These are phyloP conservation scores for Termitomyces sp. DNA, from an alignment of 1,284 basidiomycete species.

Conservation along the genomic window DNA sequence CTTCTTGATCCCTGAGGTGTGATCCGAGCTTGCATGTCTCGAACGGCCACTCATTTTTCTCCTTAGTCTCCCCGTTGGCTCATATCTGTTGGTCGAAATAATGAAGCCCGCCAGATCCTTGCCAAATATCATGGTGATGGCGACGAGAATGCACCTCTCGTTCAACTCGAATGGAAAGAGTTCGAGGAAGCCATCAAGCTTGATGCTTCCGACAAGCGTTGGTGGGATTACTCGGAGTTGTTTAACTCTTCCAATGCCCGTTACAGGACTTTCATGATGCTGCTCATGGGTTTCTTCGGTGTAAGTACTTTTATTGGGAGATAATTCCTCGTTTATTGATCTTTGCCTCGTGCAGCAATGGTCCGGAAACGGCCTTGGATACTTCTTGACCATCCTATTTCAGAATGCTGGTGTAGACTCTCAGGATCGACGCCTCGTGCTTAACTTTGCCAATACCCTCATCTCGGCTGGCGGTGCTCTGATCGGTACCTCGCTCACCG, in stretches of 20 bases:
- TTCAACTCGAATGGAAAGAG: constrained; percentile 52
- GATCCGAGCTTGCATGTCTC: background rate
- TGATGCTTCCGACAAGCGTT: constrained; percentile 57
- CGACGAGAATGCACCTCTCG: constrained; percentile 41
- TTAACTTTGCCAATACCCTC: constrained; percentile 52
- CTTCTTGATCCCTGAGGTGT: constrained; percentile 44
- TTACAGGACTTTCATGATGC: constrained; percentile 43
- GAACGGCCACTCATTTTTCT: background rate
- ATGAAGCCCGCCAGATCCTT: constrained; percentile 43
- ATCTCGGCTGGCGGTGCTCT: constrained; percentile 48
- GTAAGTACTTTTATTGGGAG: constrained; percentile 12
- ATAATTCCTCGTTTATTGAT: background rate
- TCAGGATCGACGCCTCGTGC: constrained; percentile 42
- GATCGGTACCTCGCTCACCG: constrained; percentile 41
- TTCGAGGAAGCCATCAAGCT: constrained; percentile 47
- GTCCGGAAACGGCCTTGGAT: constrained; percentile 42
- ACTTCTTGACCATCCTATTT: constrained; percentile 40
- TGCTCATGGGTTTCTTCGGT: constrained; percentile 49
- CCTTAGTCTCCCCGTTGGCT: constrained; percentile 51
- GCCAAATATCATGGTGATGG: constrained; percentile 51
- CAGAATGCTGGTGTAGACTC: constrained; percentile 33
- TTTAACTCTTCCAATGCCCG: constrained; percentile 41
- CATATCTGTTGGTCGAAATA: constrained; percentile 44
- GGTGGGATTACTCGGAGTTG: constrained; percentile 51
- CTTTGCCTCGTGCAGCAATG: constrained; percentile 33